phyloP scores from a whole-genome alignment of 495 filamentous ascomycete genomes.

The Cudoniella acicularis region DNA sequence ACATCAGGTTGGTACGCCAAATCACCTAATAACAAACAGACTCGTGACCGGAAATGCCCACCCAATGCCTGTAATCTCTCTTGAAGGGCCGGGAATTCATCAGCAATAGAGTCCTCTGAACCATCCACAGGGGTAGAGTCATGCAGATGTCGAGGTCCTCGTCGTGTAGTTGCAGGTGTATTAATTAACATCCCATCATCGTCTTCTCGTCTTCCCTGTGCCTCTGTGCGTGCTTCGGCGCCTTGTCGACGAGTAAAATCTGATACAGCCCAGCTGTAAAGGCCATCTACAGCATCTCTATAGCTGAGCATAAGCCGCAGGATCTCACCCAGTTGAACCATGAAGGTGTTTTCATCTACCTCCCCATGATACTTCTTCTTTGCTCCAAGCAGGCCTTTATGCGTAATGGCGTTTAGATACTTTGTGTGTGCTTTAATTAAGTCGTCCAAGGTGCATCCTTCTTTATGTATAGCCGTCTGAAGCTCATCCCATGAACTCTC shows the following conservation, averaged over 20 bases:
- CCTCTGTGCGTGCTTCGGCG: slow-evolving; percentile 66
- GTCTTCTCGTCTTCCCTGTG: slow-evolving; percentile 53
- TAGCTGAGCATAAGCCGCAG: slow-evolving; percentile 93
- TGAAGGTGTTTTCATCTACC: slow-evolving; percentile 74
- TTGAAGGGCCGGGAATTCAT: slow-evolving; percentile 71
- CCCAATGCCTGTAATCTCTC: slow-evolving; percentile 67
- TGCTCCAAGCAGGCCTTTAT: slow-evolving; percentile 89
- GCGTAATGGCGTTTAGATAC: slow-evolving; percentile 90
- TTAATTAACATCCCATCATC: slow-evolving; percentile 26
- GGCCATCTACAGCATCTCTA: slow-evolving; percentile 87
- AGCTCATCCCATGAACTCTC: slow-evolving; percentile 90
- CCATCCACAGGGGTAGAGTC: slow-evolving; percentile 18
- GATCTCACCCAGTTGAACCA: slow-evolving; percentile 85
- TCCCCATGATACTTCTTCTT: slow-evolving; percentile 35
- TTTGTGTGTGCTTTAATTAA: slow-evolving; percentile 86
- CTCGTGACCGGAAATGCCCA: slow-evolving; percentile 64
- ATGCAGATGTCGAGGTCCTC: slow-evolving; percentile 17
- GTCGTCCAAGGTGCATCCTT: slow-evolving; percentile 88
- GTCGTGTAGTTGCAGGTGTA: slow-evolving; percentile 23
- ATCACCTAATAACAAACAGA: slow-evolving; percentile 84
- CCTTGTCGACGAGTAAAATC: slow-evolving; percentile 93
- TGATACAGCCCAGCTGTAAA: slow-evolving; percentile 89
- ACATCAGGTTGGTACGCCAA: slow-evolving; percentile 89
- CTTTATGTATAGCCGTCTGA: slow-evolving; percentile 71
- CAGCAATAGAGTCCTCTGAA: slow-evolving; percentile 28